Percentiles rank a stretch among this genome's conserved stretches.
Conservation (phyloP, 306 rosid genomes). For the Pterocarpus santalinus region DNA sequence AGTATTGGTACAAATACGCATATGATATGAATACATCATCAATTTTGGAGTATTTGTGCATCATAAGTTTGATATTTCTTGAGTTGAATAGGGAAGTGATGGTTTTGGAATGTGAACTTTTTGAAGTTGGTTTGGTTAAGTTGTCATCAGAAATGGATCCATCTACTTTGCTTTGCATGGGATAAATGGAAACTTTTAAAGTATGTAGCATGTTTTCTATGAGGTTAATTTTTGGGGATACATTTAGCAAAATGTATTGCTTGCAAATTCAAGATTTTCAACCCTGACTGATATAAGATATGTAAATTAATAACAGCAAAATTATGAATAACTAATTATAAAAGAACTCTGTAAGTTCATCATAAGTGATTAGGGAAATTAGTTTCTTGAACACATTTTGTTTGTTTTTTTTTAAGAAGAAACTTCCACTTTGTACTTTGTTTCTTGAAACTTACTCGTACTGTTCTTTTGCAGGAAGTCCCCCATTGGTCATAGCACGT, state of each 20-base stretch:
- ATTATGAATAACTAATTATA: background rate
- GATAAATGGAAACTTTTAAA: background rate
- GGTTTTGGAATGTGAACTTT: background rate
- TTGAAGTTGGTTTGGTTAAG: constrained; percentile 21
- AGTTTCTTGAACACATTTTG: background rate
- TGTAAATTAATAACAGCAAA: background rate
- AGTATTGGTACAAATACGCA: no score
- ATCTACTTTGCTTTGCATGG: constrained; percentile 20
- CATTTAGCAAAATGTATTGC: background rate
- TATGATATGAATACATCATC: no score
- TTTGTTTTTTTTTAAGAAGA: background rate
- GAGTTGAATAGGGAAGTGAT: constrained; percentile 21
- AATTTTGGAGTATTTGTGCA: no score
- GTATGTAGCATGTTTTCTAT: background rate
- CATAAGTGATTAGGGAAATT: background rate
- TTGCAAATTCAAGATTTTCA: constrained; percentile 21
- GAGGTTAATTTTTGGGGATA: background rate
- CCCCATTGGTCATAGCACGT: constrained; percentile 80
- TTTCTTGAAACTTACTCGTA: constrained; percentile 14
- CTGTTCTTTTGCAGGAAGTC: constrained; percentile 60
- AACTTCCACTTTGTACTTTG: constrained; percentile 1
- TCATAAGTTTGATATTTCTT: background rate
- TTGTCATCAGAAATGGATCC: background rate
- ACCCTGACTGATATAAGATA: background rate
- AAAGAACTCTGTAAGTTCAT: background rate